Conservation (phyloP, 148 eudicot genomes). For the Pharnaceum exiguum region DNA sequence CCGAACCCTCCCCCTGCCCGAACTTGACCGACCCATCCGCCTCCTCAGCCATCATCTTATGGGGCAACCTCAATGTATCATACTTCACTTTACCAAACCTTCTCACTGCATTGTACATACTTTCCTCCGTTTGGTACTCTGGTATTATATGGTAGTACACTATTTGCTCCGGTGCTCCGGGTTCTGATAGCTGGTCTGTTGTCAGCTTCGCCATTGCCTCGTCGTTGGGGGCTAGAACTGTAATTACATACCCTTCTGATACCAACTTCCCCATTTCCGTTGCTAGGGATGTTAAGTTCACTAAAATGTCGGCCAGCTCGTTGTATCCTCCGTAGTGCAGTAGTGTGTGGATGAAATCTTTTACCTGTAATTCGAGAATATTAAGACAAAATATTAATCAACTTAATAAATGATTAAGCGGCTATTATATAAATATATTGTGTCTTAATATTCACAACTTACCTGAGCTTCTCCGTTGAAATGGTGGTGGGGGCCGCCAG, state of each 20-base stretch:
- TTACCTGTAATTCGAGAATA: too few species aligned
- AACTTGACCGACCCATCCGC: constrained; percentile 61
- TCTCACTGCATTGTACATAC: constrained; percentile 62
- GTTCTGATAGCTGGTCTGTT: constrained; percentile 53
- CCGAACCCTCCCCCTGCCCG: constrained; percentile 50
- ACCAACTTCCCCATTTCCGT: constrained; percentile 57
- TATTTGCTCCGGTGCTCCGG: constrained; percentile 63
- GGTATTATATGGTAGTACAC: constrained; percentile 61
- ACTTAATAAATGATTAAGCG: too few species aligned
- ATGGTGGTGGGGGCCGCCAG: constrained; percentile 48
- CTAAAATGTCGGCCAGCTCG: constrained; percentile 52
- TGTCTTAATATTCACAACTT: too few species aligned
- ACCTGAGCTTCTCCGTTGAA: constrained; percentile 42
- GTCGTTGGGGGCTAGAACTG: constrained; percentile 57
- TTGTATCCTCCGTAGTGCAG: constrained; percentile 51
- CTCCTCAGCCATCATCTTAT: constrained; percentile 48
- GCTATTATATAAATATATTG: too few species aligned
- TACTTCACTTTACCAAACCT: constrained; percentile 54
- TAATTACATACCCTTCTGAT: constrained; percentile 53
- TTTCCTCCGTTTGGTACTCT: constrained; percentile 62
- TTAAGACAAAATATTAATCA: too few species aligned
- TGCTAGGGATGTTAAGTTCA: constrained; percentile 45
- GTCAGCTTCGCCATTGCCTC: constrained; percentile 65
- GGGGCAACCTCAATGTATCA: constrained; percentile 47
- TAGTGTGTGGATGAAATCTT: constrained; percentile 43